Conservation (phyloP, 768 basidiomycete species). For the Leccinum broughii region DNA sequence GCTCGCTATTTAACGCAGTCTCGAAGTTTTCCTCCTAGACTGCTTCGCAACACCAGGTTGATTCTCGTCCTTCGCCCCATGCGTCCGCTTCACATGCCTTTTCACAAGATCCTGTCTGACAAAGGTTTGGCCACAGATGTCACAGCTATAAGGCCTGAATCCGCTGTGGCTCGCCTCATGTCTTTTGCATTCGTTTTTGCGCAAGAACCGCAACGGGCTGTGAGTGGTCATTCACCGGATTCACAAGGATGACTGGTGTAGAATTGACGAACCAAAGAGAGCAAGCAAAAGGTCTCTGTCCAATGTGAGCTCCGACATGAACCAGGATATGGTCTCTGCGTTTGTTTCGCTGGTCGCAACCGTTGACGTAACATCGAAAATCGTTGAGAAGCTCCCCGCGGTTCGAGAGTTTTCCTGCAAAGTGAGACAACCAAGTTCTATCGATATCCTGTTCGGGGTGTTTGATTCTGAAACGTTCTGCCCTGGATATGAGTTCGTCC, state of each 20-base stretch:
- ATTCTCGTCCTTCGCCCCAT: constrained; percentile 41
- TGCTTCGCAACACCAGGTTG: constrained; percentile 24
- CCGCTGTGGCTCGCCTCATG: constrained; percentile 69
- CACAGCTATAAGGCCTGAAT: constrained; percentile 56
- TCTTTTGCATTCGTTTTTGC: constrained; percentile 77
- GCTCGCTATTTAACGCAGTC: constrained; percentile 13
- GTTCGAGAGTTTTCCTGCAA: constrained; percentile 63
- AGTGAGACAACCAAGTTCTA: constrained; percentile 63
- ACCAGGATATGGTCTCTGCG: constrained; percentile 73
- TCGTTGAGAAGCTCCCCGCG: constrained; percentile 58
- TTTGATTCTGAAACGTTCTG: constrained; percentile 51
- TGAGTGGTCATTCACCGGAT: constrained; percentile 12
- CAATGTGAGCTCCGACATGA: constrained; percentile 71
- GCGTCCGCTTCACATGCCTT: constrained; percentile 61
- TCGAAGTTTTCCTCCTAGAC: constrained; percentile 33
- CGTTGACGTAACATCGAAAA: constrained; percentile 67
- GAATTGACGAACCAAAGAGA: constrained; percentile 53
- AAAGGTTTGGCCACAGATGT: constrained; percentile 57
- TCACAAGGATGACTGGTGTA: background rate
- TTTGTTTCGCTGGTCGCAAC: constrained; percentile 69
- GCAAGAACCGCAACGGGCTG: constrained; percentile 63
- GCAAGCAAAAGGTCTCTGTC: constrained; percentile 66
- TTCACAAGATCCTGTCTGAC: constrained; percentile 68
- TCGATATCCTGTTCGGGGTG: constrained; percentile 62
- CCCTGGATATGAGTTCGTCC: constrained; percentile 53